A percentile compares a stretch with the other conserved stretches of the same genome.
Evolutionary conservation across 1,284 basidiomycete genomes (phyloP).

Genomic region (Cutaneotrichosporon cutaneum): DNA sequence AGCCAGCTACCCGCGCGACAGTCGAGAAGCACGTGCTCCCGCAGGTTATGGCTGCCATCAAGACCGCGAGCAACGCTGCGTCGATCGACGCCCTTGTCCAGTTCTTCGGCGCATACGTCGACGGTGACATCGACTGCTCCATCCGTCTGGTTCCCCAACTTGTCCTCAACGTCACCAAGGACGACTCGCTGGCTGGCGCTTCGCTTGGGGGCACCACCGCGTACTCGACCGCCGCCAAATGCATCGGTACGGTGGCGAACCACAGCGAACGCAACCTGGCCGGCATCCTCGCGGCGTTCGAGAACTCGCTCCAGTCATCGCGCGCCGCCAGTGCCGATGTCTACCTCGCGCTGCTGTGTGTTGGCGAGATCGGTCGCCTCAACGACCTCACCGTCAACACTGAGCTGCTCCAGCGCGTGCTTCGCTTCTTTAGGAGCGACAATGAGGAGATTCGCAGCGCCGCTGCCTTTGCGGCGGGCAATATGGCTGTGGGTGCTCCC

Average conservation of each 20-base stretch:
- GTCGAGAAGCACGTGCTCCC: conserved; percentile 69
- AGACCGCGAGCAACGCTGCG: conserved; percentile 71
- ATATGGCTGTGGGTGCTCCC: conserved; percentile 89
- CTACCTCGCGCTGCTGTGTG: conserved; percentile 77
- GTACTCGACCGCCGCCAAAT: conserved; percentile 70
- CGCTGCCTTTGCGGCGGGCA: conserved; percentile 89
- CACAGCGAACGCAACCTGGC: conserved; percentile 68
- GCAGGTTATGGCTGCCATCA: conserved; percentile 68
- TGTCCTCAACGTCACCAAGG: conserved; percentile 34
- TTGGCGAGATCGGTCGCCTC: conserved; percentile 85
- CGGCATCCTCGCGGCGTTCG: conserved; percentile 75
- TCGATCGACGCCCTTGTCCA: conserved; percentile 73
- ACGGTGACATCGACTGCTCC: conserved; percentile 74
- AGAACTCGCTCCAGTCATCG: conserved; percentile 67
- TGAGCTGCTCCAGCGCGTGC: conserved; percentile 70
- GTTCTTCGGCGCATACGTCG: conserved; percentile 79
- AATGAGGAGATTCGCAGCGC: conserved; percentile 82
- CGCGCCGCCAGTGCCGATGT: conserved; percentile 67
- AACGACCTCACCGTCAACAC: conserved; percentile 79
- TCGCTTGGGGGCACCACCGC: conserved; percentile 50
- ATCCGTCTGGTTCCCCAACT: conserved; percentile 78
- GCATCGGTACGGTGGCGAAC: conserved; percentile 74
- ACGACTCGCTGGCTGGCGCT: conserved; percentile 38
- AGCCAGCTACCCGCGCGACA: conserved; percentile 68
- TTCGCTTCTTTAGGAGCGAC: conserved; percentile 70